Conservation (phyloP, 345 rosid species). For the Crucihimalaya himalaica region DNA sequence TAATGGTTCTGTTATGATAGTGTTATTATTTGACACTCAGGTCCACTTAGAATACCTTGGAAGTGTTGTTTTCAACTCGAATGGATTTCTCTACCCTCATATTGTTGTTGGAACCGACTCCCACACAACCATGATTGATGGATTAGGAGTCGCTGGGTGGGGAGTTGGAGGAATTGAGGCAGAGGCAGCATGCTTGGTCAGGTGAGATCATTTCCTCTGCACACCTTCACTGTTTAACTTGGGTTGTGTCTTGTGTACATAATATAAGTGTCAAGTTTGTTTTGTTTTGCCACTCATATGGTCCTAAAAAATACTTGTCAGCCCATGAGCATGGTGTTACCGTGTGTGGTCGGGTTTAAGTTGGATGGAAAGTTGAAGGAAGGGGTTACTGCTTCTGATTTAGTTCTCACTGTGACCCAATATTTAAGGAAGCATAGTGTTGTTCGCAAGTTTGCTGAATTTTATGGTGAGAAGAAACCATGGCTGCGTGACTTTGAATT, state of each 20-base stretch:
- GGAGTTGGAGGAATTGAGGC: conserved; percentile 97
- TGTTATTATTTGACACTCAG: conserved; percentile 44
- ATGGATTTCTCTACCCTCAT: conserved; percentile 78
- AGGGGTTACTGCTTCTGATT: conserved; percentile 93
- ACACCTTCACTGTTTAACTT: neutral
- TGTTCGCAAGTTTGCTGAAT: conserved; percentile 92
- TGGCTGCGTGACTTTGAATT: conserved; percentile 12
- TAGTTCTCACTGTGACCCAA: conserved; percentile 87
- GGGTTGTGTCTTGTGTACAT: neutral
- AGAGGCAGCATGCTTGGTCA: conserved; percentile 90
- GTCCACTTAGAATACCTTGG: conserved; percentile 92
- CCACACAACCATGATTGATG: conserved; percentile 95
- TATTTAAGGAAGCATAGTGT: conserved; percentile 88
- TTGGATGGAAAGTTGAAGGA: conserved; percentile 61
- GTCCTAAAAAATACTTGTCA: conserved; percentile 44
- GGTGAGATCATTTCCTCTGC: conserved; percentile 43
- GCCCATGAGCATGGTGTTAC: conserved; percentile 97
- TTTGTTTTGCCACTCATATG: conserved; percentile 31
- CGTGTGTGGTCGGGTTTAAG: conserved; percentile 87
- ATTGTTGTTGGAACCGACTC: conserved; percentile 92
- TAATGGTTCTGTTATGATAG: conserved; percentile 13
- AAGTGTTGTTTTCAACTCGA: conserved; percentile 76
- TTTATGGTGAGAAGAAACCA: conserved; percentile 62
- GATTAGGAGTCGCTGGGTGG: conserved; percentile 92
- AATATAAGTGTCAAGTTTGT: neutral